These are phyloP conservation scores for Nicotiana attenuata DNA, from an alignment of 257 asterid species.

Conservation along the genomic window DNA sequence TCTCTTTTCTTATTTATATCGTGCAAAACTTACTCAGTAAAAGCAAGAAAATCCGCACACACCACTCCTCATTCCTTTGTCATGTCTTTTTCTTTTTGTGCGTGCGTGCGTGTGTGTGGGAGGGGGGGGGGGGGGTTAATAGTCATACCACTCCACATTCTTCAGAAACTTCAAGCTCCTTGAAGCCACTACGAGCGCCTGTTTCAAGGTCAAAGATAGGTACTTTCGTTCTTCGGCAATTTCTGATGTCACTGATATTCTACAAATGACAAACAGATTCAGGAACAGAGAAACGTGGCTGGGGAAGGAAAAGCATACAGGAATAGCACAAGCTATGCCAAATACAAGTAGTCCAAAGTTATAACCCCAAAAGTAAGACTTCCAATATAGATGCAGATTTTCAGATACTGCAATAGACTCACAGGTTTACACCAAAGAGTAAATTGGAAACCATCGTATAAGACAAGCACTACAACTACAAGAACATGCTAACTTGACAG, in stretches of 20 bases:
- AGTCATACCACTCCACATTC: constrained; percentile 94
- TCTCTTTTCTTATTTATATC: background rate
- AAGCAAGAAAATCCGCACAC: constrained; percentile 13
- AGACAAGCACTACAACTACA: too few species aligned
- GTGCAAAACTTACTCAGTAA: background rate
- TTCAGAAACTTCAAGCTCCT: constrained; percentile 90
- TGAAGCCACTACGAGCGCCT: constrained; percentile 86
- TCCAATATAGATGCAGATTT: background rate
- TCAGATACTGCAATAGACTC: background rate
- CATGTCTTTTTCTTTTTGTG: background rate
- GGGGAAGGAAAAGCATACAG: background rate
- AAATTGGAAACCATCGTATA: too few species aligned
- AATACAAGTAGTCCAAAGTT: background rate
- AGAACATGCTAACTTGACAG: background rate
- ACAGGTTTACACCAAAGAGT: background rate
- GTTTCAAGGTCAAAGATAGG: constrained; percentile 89
- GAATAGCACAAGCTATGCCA: background rate
- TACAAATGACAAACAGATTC: constrained; percentile 30
- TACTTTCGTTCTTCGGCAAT: constrained; percentile 67
- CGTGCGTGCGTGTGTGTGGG: background rate
- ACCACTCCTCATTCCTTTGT: constrained; percentile 23
- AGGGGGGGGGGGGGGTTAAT: background rate
- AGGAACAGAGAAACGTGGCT: background rate
- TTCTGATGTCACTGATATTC: constrained; percentile 84
- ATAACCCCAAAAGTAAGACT: background rate